Evolutionary conservation across 1,284 basidiomycete species (phyloP).

Genomic region (Takashimella tepidaria): DNA sequence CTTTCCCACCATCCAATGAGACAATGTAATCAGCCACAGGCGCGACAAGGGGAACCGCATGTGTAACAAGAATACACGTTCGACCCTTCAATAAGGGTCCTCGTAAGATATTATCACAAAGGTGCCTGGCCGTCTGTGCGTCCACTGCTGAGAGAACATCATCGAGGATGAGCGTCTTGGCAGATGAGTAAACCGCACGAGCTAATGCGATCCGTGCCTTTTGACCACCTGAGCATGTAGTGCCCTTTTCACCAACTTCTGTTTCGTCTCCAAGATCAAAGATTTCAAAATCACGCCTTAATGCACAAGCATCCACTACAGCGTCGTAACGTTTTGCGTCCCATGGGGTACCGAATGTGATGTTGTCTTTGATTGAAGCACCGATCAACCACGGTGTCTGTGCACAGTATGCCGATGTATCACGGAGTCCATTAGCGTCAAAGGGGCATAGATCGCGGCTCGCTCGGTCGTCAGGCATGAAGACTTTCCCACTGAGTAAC

Average conservation of each 20-base stretch:
- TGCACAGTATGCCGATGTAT: constrained; percentile 54
- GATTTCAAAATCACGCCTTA: constrained; percentile 52
- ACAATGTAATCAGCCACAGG: constrained; percentile 48
- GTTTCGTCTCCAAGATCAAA: constrained; percentile 55
- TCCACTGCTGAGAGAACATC: constrained; percentile 48
- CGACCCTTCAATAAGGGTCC: constrained; percentile 46
- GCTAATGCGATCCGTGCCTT: constrained; percentile 47
- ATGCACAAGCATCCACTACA: constrained; percentile 53
- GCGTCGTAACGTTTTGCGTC: constrained; percentile 49
- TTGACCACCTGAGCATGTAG: constrained; percentile 49
- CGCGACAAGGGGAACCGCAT: constrained; percentile 52
- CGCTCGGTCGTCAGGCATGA: constrained; percentile 51
- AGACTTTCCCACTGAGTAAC: constrained; percentile 50
- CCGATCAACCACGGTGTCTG: constrained; percentile 56
- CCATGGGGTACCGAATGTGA: constrained; percentile 51
- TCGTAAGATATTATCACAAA: constrained; percentile 37
- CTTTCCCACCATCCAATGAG: constrained; percentile 39
- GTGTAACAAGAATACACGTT: constrained; percentile 53
- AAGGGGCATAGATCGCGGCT: constrained; percentile 46
- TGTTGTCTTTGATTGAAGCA: constrained; percentile 54
- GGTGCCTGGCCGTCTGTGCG: constrained; percentile 49
- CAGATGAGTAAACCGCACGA: constrained; percentile 44
- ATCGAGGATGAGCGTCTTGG: constrained; percentile 45
- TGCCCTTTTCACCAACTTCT: constrained; percentile 57
- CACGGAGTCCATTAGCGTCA: constrained; percentile 48